A percentile compares a stretch with the other conserved stretches of the same genome.
phyloP scores from a whole-genome alignment of 2,329 filamentous ascomycete species.

The Scedosporium boydii region DNA sequence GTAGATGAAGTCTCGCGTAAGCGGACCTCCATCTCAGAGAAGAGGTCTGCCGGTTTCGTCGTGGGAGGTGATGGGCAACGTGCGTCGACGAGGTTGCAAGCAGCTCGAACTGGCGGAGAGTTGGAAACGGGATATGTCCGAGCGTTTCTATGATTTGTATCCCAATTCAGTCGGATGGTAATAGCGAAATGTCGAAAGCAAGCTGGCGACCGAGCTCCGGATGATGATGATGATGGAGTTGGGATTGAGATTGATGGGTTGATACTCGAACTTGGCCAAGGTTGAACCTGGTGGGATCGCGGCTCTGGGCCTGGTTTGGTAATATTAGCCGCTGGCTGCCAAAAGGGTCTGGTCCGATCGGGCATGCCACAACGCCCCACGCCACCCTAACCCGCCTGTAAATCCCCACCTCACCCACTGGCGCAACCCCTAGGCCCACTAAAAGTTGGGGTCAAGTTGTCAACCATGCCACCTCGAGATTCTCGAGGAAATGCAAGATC shows the following conservation, averaged over 20 bases:
- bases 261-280: background rate
- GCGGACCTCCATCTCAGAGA: conserved; percentile 6
- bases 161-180: no score
- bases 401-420: background rate
- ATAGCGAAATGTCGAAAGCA: no score
- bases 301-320: background rate
- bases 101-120: background rate
- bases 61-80: background rate
- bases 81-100: background rate
- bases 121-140: background rate
- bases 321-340: background rate
- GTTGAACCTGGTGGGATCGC: background rate
- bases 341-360: background rate
- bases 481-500: no score
- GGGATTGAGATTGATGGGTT: background rate
- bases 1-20: background rate
- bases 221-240: background rate
- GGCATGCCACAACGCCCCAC: background rate
- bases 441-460: no score
- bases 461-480: no score
- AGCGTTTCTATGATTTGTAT: no score
- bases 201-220: background rate
- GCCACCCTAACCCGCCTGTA: background rate
- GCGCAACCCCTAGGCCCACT: background rate
- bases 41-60: background rate